phyloP scores from a whole-genome alignment of 345 rosid genomes.

The Boechera divaricarpa region DNA sequence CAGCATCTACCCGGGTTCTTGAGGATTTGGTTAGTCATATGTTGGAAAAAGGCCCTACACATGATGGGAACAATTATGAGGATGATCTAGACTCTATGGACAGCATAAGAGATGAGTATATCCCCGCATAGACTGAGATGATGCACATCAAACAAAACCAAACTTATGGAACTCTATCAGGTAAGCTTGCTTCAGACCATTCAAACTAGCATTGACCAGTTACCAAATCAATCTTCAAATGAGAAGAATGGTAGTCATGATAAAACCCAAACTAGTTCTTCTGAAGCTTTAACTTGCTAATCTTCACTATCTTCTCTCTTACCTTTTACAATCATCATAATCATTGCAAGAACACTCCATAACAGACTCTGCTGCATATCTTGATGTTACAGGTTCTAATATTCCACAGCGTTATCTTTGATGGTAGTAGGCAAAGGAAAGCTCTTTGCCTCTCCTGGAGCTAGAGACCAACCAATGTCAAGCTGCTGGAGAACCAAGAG shows the following conservation, averaged over 20 bases:
- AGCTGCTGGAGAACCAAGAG: slow-evolving; percentile 31
- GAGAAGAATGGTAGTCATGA: background rate
- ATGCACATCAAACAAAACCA: slow-evolving; percentile 15
- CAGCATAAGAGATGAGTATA: slow-evolving; percentile 23
- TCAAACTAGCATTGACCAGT: slow-evolving; percentile 25
- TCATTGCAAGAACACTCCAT: slow-evolving; percentile 18
- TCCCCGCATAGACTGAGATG: slow-evolving; percentile 16
- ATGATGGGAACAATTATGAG: slow-evolving; percentile 21
- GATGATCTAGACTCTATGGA: slow-evolving; percentile 33
- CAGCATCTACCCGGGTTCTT: slow-evolving; percentile 38
- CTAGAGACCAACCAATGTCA: background rate
- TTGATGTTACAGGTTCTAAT: slow-evolving; percentile 29
- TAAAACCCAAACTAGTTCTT: slow-evolving; percentile 27
- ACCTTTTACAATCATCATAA: background rate
- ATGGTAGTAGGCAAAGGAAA: slow-evolving; percentile 18
- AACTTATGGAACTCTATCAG: slow-evolving; percentile 6
- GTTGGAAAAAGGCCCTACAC: slow-evolving; percentile 34
- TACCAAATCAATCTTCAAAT: slow-evolving; percentile 9
- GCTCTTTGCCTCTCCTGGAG: slow-evolving; percentile 20
- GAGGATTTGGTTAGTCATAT: slow-evolving; percentile 38
- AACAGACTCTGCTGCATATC: slow-evolving; percentile 15
- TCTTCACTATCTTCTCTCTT: slow-evolving; percentile 12
- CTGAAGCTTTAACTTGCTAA: slow-evolving; percentile 14
- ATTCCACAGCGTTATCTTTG: background rate
- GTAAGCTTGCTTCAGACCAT: slow-evolving; percentile 29